phyloP scores from a whole-genome alignment of 306 rosid genomes.

The Begonia masoniana region DNA sequence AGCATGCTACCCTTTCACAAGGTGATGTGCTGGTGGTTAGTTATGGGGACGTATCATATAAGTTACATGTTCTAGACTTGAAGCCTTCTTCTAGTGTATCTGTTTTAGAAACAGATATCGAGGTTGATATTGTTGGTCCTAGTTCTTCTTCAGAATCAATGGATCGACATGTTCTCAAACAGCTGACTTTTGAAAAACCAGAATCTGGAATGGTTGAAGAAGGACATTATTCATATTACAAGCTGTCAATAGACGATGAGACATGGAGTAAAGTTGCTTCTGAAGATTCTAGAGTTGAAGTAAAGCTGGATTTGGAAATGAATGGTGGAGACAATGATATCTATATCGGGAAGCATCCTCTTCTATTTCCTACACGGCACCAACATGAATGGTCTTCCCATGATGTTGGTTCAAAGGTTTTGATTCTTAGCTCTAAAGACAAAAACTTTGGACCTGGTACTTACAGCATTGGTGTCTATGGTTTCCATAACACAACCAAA shows the following conservation, averaged over 20 bases:
- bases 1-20: conserved; percentile 88
- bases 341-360: conserved; percentile 83
- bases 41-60: conserved; percentile 64
- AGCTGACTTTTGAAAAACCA: conserved; percentile 30
- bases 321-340: conserved; percentile 77
- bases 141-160: conserved; percentile 33
- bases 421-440: conserved; percentile 74
- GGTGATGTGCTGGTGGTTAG: conserved; percentile 64
- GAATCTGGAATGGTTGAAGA: conserved; percentile 55
- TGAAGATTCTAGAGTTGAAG: conserved; percentile 52
- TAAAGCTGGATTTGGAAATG: conserved; percentile 53
- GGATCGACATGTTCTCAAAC: conserved; percentile 55
- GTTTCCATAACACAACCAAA: conserved; percentile 56
- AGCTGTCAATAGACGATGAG: conserved; percentile 55
- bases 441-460: conserved; percentile 44
- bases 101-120: conserved; percentile 92
- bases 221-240: conserved; percentile 72
- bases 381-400: conserved; percentile 94
- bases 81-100: conserved; percentile 83
- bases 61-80: conserved; percentile 73
- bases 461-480: conserved; percentile 72
- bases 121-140: conserved; percentile 73
- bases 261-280: conserved; percentile 45
- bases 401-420: conserved; percentile 83
- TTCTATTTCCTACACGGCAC: conserved; percentile 85